Evolutionary conservation across 371 early-diverging fungal species (phyloP), one percentile per base, ranked within the genome.

Genomic region (Apophysomyces trapeziformis): DNA sequence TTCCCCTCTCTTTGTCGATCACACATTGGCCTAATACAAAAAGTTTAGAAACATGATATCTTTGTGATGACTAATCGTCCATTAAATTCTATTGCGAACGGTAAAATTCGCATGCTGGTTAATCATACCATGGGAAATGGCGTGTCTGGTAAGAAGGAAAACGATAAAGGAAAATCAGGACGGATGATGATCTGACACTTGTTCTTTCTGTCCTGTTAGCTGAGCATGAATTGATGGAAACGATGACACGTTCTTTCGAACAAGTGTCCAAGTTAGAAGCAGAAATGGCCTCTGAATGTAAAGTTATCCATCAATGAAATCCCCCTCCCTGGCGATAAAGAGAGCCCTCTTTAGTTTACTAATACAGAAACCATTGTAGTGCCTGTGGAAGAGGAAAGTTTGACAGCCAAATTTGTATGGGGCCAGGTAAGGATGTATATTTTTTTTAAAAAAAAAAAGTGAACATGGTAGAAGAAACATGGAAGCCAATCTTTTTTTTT

Each of bases 31-130:
- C 32, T 62, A 18, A 45, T 21, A 35, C 32, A 62, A 21, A 62
- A 37, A 50, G 0, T 26, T 26, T 37, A 86, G 78, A 78, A 82
- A 63, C 74, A 83, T 35, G 79, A 80, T 11, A 70, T 93, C 7
- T 90, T 85, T 66, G 63, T 89, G 18, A 85, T 91, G 71, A 87
- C 89, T 12, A 91, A 93, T 54, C 83, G 93, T 32, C 93, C 93
- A 12, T 67, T 93, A 61, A 88, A 83, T 61, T 86, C 89, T 0
- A 91, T 93, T 71, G 82, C 89, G 3, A 78, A 84, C 38, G 92
- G 91, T 5, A 75, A 78, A 56, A 85, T 93, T 38, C 80, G 91
- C n/a, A 75, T 82, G 13, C 70, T 91, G 18, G 83, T 76, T 7
- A 87, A 85, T 47, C 79, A 76, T 41, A 67, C 65, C 12, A 64